Percentiles rank a stretch among this genome's conserved stretches.
Evolutionary conservation across 768 basidiomycete genomes (phyloP).

Genomic region (Lenzites betulinus): DNA sequence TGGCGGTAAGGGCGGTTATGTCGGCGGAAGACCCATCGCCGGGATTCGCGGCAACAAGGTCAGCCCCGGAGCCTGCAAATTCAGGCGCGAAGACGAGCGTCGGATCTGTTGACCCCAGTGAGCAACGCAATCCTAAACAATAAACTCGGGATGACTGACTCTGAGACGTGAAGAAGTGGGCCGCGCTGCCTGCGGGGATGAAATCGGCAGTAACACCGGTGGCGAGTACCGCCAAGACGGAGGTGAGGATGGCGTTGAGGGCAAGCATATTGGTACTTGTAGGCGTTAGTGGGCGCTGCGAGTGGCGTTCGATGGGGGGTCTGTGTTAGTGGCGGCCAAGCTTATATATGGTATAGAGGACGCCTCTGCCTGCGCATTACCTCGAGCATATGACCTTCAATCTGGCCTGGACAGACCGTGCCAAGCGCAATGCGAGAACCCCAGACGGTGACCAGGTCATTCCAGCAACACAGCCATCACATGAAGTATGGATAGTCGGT

Average conservation of each 20-base stretch:
- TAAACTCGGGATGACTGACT: background rate
- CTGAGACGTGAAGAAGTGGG: conserved; percentile 15
- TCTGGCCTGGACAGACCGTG: background rate
- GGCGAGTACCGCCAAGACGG: conserved; percentile 3
- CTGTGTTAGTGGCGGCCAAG: background rate
- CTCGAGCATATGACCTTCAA: background rate
- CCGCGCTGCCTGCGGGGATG: conserved; percentile 8
- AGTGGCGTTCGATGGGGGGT: background rate
- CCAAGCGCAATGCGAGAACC: background rate
- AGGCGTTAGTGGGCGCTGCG: background rate
- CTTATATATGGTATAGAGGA: background rate
- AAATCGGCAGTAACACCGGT: conserved; percentile 9
- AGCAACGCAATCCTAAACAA: background rate
- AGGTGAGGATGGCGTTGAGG: background rate
- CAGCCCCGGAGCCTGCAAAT: background rate
- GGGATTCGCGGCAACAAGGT: background rate
- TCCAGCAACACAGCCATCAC: background rate
- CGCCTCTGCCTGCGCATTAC: background rate
- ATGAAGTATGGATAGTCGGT: background rate
- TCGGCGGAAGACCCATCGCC: conserved; percentile 15
- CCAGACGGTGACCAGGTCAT: background rate
- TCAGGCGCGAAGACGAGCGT: conserved; percentile 7
- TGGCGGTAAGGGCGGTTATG: conserved; percentile 6
- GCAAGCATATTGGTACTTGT: background rate
- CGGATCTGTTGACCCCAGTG: background rate